These are phyloP conservation scores for Kodamaea jinghongensis DNA, from an alignment of 805 yeast genomes.

Conservation along the genomic window DNA sequence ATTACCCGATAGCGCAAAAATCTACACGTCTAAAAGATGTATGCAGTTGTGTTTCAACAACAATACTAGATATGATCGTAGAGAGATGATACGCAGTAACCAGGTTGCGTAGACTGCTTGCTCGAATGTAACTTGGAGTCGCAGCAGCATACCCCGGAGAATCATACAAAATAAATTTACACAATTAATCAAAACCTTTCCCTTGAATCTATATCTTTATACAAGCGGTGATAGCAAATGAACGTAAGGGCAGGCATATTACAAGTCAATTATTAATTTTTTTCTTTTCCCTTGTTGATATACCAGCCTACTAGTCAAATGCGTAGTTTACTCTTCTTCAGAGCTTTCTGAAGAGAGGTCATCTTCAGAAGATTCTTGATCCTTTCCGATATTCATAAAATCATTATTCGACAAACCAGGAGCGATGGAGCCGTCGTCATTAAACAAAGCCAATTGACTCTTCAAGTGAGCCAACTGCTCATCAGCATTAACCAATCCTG, in stretches of 20 bases:
- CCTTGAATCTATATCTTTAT: constrained; percentile 7
- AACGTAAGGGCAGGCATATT: too few species aligned
- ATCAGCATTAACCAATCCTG: constrained; percentile 32
- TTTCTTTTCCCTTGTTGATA: neutral
- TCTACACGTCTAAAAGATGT: too few species aligned
- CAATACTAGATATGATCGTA: too few species aligned
- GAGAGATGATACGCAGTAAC: too few species aligned
- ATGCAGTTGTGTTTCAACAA: too few species aligned
- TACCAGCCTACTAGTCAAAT: neutral
- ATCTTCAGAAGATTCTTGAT: constrained; percentile 49
- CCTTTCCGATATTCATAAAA: constrained; percentile 32
- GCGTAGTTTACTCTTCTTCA: constrained; percentile 58
- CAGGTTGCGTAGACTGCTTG: too few species aligned
- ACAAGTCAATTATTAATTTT: too few species aligned
- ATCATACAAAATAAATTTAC: neutral
- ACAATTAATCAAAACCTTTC: constrained; percentile 2
- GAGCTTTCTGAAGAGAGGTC: constrained; percentile 57
- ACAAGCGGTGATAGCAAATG: constrained; percentile 4
- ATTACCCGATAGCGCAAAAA: too few species aligned
- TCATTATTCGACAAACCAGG: constrained; percentile 20
- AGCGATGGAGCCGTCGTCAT: constrained; percentile 28
- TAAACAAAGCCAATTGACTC: constrained; percentile 46
- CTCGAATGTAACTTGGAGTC: too few species aligned
- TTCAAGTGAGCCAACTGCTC: constrained; percentile 65
- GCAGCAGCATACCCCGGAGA: too few species aligned